Evolutionary conservation across 306 rosid species (phyloP), one percentile per base, ranked within the genome.

Genomic region (Elaeagnus macrophylla): DNA sequence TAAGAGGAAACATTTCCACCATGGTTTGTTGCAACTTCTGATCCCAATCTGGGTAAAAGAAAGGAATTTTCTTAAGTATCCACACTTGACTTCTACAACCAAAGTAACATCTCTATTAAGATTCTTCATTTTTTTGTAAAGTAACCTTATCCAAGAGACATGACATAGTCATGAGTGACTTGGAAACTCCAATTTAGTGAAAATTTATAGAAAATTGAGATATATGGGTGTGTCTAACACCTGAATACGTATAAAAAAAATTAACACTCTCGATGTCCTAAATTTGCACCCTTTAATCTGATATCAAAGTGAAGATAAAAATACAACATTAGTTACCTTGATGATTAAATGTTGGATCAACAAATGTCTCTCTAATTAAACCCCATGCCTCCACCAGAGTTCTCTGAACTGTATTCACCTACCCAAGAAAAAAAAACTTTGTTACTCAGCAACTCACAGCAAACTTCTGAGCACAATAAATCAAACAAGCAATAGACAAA

Each of bases 341-440:
- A 77, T 91, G 86, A 73, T 91, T 91, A 73, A 54, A 91, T 35
- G 97, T 91, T 36, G 97, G 97, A 53, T 91, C 96, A 44, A 91
- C 71, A 20, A 91, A 91, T 41, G 97, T 82, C 75, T 91, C 97
- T 46, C 96, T 78, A 59, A 91, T 86, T 69, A 91, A 80, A 68
- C 97, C 93, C 97, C 97, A 91, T 61, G 97, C 91, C 67, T 91
- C 97, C 69, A 91, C 94, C 43, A 91, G 93, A 64, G 97, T 91
- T 76, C 95, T 84, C 61, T 91, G 97, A 62, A 86, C 97, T 69
- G 83, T 80, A 75, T 91, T 91, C 77, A 91, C 97, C 97, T 89
- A 60, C n/a, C 43, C 3, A 54, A 80, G 61, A 72, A 14, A 69
- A 67, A 46, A 72, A 45, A 12, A n/a, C 12, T 60, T 37, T 62